These are phyloP conservation scores for Thalassiosira livingstoniorum DNA, from an alignment of 352 stramenopile genomes.

Conservation along the genomic window DNA sequence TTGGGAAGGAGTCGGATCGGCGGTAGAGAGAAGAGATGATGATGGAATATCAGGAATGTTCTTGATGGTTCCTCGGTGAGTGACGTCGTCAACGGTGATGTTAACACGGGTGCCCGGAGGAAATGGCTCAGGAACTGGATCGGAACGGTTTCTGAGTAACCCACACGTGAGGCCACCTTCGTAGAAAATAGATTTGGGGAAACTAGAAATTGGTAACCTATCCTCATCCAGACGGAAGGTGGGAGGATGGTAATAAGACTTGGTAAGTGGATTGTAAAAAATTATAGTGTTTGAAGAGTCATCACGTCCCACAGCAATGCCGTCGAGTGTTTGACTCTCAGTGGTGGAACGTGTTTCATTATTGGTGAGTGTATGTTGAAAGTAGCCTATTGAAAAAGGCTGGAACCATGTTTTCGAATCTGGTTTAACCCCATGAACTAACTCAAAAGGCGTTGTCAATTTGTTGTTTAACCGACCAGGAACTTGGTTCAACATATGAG, in stretches of 20 bases:
- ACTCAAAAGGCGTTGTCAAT: constrained; percentile 19
- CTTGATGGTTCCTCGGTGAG: constrained; percentile 2
- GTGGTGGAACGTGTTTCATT: background rate
- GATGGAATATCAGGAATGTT: background rate
- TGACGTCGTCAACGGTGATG: background rate
- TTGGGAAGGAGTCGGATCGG: background rate
- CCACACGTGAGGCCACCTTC: constrained; percentile 25
- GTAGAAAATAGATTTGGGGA: constrained; percentile 18
- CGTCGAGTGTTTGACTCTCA: constrained; percentile 19
- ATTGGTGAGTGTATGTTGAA: background rate
- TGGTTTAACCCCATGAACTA: constrained; percentile 15
- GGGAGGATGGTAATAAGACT: constrained; percentile 9
- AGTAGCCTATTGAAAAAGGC: constrained; percentile 20
- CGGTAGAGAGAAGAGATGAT: background rate
- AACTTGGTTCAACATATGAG: constrained; percentile 19
- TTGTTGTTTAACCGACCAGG: constrained; percentile 6
- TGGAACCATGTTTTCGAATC: constrained; percentile 12
- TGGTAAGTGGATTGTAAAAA: constrained; percentile 42
- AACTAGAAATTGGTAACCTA: background rate
- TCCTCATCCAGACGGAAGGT: constrained; percentile 21
- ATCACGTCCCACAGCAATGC: constrained; percentile 17
- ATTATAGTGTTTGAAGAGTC: constrained; percentile 6
- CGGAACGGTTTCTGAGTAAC: constrained; percentile 9
- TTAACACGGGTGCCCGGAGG: constrained; percentile 13
- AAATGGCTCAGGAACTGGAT: constrained; percentile 25